phyloP scores from a whole-genome alignment of 768 basidiomycete genomes.

The Amanita rubescens region DNA sequence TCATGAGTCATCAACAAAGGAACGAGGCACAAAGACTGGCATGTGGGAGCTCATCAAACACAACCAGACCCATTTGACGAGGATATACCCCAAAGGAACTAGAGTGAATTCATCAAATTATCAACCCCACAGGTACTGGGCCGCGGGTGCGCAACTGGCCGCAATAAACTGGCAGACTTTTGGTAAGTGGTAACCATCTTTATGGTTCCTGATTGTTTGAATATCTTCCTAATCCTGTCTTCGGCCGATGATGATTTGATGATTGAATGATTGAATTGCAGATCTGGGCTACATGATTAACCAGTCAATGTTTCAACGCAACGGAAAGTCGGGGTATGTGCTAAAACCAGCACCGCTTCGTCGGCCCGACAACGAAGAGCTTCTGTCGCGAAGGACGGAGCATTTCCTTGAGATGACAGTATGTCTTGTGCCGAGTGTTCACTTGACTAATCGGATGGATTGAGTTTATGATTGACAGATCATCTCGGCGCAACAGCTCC shows the following conservation, averaged over 20 bases:
- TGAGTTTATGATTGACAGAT: slow-evolving; percentile 16
- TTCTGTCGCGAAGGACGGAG: slow-evolving; percentile 46
- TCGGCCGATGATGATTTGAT: neutral
- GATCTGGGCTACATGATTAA: slow-evolving; percentile 92
- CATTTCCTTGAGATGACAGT: slow-evolving; percentile 58
- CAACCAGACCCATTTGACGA: slow-evolving; percentile 74
- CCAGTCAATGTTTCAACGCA: slow-evolving; percentile 91
- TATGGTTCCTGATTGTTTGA: neutral
- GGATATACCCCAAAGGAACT: slow-evolving; percentile 85
- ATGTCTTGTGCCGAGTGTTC: slow-evolving; percentile 2
- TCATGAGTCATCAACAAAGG: neutral
- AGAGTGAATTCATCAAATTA: slow-evolving; percentile 84
- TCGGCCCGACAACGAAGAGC: slow-evolving; percentile 44
- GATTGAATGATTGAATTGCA: slow-evolving; percentile 21
- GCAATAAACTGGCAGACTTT: slow-evolving; percentile 98
- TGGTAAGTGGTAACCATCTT: slow-evolving; percentile 38
- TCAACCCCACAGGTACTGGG: slow-evolving; percentile 88
- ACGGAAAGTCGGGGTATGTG: slow-evolving; percentile 86
- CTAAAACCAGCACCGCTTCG: slow-evolving; percentile 81
- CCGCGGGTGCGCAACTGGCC: slow-evolving; percentile 82
- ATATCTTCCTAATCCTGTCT: neutral
- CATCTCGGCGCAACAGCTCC: slow-evolving; percentile 89
- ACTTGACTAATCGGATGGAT: neutral
- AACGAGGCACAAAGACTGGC: slow-evolving; percentile 13
- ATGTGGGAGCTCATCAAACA: slow-evolving; percentile 84